Conservation (phyloP, 768 basidiomycete species). For the Cubamyces sp. region DNA sequence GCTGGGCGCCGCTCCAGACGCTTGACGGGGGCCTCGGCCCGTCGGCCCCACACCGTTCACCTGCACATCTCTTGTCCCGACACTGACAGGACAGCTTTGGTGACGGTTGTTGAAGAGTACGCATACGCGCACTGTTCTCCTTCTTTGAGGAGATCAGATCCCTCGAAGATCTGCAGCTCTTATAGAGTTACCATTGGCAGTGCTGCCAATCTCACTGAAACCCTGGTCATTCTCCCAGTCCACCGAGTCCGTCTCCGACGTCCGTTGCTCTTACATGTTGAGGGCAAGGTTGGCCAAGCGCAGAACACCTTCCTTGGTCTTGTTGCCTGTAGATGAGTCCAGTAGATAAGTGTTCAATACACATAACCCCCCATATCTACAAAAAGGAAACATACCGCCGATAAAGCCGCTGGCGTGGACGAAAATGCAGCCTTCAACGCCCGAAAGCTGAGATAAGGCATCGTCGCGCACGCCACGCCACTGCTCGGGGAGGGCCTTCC, state of each 20-base stretch:
- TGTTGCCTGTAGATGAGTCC: constrained; percentile 69
- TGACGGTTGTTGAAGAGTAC: neutral
- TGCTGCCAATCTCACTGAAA: too few relatives aligned
- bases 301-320: constrained; percentile 87
- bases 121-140: neutral
- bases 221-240: neutral
- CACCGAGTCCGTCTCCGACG: neutral
- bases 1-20: neutral
- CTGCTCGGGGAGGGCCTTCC: constrained; percentile 89
- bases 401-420: constrained; percentile 97
- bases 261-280: constrained; percentile 25
- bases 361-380: neutral
- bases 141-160: neutral
- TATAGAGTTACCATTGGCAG: too few relatives aligned
- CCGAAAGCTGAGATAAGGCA: constrained; percentile 68
- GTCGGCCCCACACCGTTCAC: neutral
- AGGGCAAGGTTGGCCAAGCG: constrained; percentile 76
- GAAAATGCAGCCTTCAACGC: constrained; percentile 86
- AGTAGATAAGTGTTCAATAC: neutral
- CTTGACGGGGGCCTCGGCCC: neutral
- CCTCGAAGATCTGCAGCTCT: neutral
- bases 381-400: constrained; percentile 61
- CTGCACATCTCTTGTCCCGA: too few relatives aligned
- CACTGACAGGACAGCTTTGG: too few relatives aligned
- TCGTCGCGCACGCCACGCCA: constrained; percentile 95